Percentiles rank a stretch among this genome's conserved stretches.
These are phyloP conservation scores for Diutina pseudorugosa DNA, from an alignment of 1,139 yeast genomes.

Conservation along the genomic window DNA sequence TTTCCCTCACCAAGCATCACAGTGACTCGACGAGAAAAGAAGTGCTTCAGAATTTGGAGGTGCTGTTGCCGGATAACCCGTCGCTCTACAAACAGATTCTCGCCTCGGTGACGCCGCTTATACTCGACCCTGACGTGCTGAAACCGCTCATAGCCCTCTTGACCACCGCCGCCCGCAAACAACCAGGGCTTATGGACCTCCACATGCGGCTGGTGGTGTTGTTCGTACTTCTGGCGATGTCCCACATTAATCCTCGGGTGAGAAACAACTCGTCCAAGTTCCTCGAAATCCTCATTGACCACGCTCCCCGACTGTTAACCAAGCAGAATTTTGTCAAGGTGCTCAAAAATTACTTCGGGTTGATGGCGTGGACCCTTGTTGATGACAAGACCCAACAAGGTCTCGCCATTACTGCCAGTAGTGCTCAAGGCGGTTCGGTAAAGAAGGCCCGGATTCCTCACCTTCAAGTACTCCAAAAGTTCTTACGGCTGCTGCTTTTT, in stretches of 20 bases:
- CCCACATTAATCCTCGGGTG: slow-evolving; percentile 70
- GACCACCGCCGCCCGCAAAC: slow-evolving; percentile 34
- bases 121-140: slow-evolving; percentile 34
- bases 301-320: slow-evolving; percentile 37
- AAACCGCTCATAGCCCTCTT: slow-evolving; percentile 43
- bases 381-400: slow-evolving; percentile 32
- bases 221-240: slow-evolving; percentile 88
- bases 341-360: slow-evolving; percentile 40
- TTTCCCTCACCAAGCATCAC: slow-evolving; percentile 70
- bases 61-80: slow-evolving; percentile 36
- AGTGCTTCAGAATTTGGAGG: slow-evolving; percentile 41
- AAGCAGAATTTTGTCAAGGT: slow-evolving; percentile 49
- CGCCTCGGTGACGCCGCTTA: slow-evolving; percentile 41
- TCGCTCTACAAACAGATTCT: slow-evolving; percentile 48
- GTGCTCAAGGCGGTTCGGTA: slow-evolving; percentile 26
- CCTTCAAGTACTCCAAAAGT: slow-evolving; percentile 29
- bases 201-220: slow-evolving; percentile 58
- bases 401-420: slow-evolving; percentile 33
- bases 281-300: slow-evolving; percentile 39
- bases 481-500: slow-evolving; percentile 30
- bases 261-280: slow-evolving; percentile 61
- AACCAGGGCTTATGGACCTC: slow-evolving; percentile 47
- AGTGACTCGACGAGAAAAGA: slow-evolving; percentile 64
- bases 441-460: slow-evolving; percentile 30
- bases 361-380: slow-evolving; percentile 48